phyloP scores from a whole-genome alignment of 495 filamentous ascomycete genomes.

The Talaromyces adpressus region DNA sequence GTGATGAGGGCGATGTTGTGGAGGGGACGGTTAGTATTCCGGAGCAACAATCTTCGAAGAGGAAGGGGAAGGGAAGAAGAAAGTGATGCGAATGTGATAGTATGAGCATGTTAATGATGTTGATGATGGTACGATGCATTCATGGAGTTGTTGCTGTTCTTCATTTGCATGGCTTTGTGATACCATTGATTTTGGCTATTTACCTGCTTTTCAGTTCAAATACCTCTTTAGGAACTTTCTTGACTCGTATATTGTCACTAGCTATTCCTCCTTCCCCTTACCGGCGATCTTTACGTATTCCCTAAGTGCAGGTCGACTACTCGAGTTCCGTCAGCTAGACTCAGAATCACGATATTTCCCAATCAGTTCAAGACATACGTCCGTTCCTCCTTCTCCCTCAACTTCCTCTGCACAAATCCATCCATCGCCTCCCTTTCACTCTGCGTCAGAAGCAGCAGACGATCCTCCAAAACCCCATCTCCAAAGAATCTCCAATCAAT shows the following conservation, averaged over 20 bases:
- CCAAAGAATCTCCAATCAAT: conserved; percentile 16
- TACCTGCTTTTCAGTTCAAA: neutral
- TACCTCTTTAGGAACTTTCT: neutral
- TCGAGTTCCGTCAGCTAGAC: too few relatives aligned
- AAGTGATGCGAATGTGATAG: too few relatives aligned
- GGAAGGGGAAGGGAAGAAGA: conserved; percentile 40
- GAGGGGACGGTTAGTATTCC: conserved; percentile 51
- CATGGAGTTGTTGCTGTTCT: neutral
- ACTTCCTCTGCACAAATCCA: conserved; percentile 8
- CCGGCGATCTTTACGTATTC: too few relatives aligned
- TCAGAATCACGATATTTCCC: neutral
- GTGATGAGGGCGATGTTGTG: conserved; percentile 46
- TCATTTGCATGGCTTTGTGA: neutral
- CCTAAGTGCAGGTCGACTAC: too few relatives aligned
- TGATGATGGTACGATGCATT: neutral
- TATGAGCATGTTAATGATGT: neutral
- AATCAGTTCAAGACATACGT: neutral
- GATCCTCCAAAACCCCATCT: conserved; percentile 10
- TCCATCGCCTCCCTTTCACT: conserved; percentile 12
- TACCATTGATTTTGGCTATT: neutral
- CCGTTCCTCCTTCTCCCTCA: conserved; percentile 5
- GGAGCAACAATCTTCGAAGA: conserved; percentile 22
- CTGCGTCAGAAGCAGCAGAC: conserved; percentile 4
- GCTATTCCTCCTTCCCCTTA: too few relatives aligned
- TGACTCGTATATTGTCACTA: neutral